Evolutionary conservation across 2,329 filamentous ascomycete genomes (phyloP), one percentile per base, ranked within the genome.

Genomic region (Phialophora tarda): DNA sequence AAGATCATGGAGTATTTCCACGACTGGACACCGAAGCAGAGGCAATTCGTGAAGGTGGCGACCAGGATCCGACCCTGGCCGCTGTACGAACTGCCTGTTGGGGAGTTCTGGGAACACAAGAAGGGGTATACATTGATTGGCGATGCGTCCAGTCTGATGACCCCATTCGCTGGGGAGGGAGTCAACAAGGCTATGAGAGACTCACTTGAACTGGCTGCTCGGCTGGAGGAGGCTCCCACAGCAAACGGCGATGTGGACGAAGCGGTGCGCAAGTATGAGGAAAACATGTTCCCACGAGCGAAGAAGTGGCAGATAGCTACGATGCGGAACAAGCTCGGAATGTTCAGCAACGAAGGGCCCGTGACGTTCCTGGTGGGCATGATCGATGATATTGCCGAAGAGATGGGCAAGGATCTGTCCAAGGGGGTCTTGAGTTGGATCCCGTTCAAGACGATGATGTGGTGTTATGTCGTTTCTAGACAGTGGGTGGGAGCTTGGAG

Each of bases 131-230:
- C 72, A 4, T 51, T 77, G 14, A 62, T 76, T 14, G 75, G 75
- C 5, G 75, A 77, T 63, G 73, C 74, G 4, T 72, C 74, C 4
- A 75, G 76, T 65, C 63, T 75, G 21, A 68, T 72, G 24, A 74
- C 72, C 3, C 74, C 74, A 1, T 77, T 73, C 64, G 73, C 73
- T 53, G 75, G 75, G 2, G 75, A 74, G 34, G 75, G 75, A 1
- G 75, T 77, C 23, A 77, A 77, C 38, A 68, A 69, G 50, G 72
- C 74, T n/a, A 74, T 76, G 72, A 69, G 67, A 54, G 74, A 76
- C 68, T 67, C 74, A 1, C 48, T 75, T 26, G 62, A 70, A 14
- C 58, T 75, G 38, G 67, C 68, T 28, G 69, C 72, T 6, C 69
- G 66, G 2, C 71, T 76, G 3, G 63, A 69, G 60, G 55, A 67